phyloP scores from a whole-genome alignment of 768 basidiomycete genomes.

The Boletus vinaceobasis region DNA sequence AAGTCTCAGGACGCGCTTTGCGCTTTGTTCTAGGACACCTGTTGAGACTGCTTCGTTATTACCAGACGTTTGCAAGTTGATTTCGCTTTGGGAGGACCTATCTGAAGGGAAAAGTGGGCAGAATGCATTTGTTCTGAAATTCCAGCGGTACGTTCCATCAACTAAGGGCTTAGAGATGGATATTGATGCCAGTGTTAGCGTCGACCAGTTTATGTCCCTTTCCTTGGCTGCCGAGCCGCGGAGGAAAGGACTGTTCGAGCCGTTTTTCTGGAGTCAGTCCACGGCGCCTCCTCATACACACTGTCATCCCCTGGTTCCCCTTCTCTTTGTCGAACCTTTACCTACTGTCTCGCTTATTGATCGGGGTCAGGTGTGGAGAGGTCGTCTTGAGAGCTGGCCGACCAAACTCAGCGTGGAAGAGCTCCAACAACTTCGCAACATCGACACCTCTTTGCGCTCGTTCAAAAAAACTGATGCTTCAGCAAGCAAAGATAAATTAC shows the following conservation, averaged over 20 bases:
- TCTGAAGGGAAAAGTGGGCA: conserved; percentile 34
- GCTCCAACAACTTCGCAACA: conserved; percentile 51
- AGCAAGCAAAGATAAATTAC: conserved; percentile 24
- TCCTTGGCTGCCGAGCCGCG: conserved; percentile 74
- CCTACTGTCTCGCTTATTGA: conserved; percentile 69
- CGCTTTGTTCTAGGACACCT: conserved; percentile 45
- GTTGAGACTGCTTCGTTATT: conserved; percentile 38
- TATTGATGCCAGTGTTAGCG: conserved; percentile 33
- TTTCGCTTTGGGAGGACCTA: conserved; percentile 58
- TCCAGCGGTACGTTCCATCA: conserved; percentile 50
- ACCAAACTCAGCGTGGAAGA: conserved; percentile 50
- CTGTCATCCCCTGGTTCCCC: conserved; percentile 53
- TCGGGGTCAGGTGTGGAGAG: conserved; percentile 58
- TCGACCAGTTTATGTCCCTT: conserved; percentile 76
- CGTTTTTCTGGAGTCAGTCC: conserved; percentile 65
- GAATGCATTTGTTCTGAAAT: conserved; percentile 49
- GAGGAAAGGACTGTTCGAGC: conserved; percentile 71
- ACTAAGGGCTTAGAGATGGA: background rate
- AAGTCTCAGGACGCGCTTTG: conserved; percentile 45
- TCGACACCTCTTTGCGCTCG: conserved; percentile 44
- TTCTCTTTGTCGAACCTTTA: conserved; percentile 74
- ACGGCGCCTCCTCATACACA: conserved; percentile 35
- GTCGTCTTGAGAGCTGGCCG: conserved; percentile 63
- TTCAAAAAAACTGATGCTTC: conserved; percentile 16
- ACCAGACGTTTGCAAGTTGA: conserved; percentile 49